These are phyloP conservation scores for Fraxinus floribunda DNA, from an alignment of 305 asterid genomes.

Conservation along the genomic window DNA sequence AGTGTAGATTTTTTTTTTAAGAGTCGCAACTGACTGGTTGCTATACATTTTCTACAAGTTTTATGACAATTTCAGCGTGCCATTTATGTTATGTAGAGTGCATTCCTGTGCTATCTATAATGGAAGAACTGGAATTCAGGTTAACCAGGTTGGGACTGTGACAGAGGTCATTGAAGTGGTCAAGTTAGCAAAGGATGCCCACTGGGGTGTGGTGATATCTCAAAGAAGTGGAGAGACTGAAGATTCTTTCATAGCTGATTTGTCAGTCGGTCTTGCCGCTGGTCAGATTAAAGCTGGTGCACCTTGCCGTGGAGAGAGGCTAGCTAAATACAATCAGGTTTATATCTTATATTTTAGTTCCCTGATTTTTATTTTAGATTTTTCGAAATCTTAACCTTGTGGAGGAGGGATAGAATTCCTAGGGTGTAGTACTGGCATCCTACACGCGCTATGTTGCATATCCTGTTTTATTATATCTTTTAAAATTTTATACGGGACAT, in stretches of 20 bases:
- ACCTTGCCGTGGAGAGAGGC: constrained; percentile 98
- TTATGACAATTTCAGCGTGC: neutral
- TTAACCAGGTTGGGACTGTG: constrained; percentile 91
- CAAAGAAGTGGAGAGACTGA: constrained; percentile 96
- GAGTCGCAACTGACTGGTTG: neutral
- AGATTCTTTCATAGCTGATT: constrained; percentile 87
- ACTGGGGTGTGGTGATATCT: constrained; percentile 90
- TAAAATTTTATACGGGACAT: neutral
- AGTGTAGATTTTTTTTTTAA: neutral
- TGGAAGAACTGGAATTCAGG: constrained; percentile 42
- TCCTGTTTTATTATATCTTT: neutral
- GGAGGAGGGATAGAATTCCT: neutral
- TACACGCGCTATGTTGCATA: neutral
- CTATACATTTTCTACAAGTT: neutral
- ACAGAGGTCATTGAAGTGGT: constrained; percentile 93
- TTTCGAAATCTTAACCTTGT: neutral
- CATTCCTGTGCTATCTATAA: constrained; percentile 16
- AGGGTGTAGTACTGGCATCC: neutral
- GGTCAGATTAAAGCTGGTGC: constrained; percentile 98
- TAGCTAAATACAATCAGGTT: constrained; percentile 98
- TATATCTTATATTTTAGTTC: constrained; percentile 1
- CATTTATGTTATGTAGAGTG: constrained; percentile 4
- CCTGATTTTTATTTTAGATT: neutral
- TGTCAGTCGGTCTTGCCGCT: constrained; percentile 84
- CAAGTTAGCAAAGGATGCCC: constrained; percentile 93